Percentiles rank a stretch among this genome's conserved stretches.
Evolutionary conservation across 1,284 basidiomycete genomes (phyloP).

Genomic region (Rhodotorula sp.): DNA sequence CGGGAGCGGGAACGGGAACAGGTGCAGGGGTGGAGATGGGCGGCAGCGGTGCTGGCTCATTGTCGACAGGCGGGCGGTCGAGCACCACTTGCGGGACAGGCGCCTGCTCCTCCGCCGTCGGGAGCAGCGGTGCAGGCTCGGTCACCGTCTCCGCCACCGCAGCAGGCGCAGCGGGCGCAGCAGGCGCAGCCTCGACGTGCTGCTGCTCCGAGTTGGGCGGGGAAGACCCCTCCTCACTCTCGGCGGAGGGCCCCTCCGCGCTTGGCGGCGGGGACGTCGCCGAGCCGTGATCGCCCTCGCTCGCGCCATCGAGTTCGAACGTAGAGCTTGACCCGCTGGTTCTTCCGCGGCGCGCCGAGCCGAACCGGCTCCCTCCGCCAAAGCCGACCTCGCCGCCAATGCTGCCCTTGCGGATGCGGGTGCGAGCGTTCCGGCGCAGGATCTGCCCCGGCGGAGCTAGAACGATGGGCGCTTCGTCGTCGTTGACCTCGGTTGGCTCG

Average conservation of each 20-base stretch:
- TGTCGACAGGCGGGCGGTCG: background rate
- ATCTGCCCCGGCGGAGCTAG: constrained; percentile 84
- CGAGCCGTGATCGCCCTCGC: background rate
- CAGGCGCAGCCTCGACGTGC: constrained; percentile 5
- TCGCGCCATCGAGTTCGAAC: background rate
- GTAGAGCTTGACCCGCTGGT: background rate
- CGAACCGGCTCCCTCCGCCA: background rate
- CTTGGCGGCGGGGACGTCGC: too few relatives aligned
- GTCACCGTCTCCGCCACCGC: too few relatives aligned
- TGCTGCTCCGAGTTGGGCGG: constrained; percentile 12
- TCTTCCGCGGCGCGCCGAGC: background rate
- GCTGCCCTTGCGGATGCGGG: constrained; percentile 84
- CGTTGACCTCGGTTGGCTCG: constrained; percentile 56
- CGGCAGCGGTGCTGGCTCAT: background rate
- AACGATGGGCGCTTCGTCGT: constrained; percentile 84
- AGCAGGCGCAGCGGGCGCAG: background rate
- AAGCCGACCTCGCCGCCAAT: background rate
- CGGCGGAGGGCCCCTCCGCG: background rate
- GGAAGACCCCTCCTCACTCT: background rate
- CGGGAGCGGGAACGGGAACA: constrained; percentile 46
- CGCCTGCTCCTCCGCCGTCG: background rate
- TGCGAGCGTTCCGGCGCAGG: constrained; percentile 85
- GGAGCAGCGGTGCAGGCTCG: background rate
- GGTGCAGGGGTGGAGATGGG: background rate
- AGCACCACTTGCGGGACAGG: background rate